Percentiles rank a stretch among this genome's conserved stretches.
Conservation (phyloP, 768 basidiomycete species). For the Mycena capillaripes region DNA sequence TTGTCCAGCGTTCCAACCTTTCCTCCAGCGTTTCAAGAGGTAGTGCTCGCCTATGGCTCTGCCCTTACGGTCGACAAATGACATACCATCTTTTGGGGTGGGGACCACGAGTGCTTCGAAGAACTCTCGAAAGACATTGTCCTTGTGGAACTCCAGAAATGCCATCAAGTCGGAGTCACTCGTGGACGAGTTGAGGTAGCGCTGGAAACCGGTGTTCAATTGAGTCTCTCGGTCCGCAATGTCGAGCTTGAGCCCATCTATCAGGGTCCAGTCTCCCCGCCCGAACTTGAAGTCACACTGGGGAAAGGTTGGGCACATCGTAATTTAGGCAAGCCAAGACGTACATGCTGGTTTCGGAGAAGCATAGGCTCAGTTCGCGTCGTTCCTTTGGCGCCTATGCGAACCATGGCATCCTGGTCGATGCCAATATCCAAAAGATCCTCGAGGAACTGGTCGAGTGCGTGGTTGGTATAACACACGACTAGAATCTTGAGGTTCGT, state of each 20-base stretch:
- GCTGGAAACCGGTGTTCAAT: slow-evolving; percentile 36
- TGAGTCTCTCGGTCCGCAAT: slow-evolving; percentile 33
- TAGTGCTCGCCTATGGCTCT: slow-evolving; percentile 51
- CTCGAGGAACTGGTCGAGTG: slow-evolving; percentile 77
- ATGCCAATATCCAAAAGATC: slow-evolving; percentile 74
- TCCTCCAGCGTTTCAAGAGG: slow-evolving; percentile 63
- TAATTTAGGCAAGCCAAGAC: no score
- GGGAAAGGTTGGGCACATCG: no score
- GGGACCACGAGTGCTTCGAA: slow-evolving; percentile 62
- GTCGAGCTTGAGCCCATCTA: slow-evolving; percentile 38
- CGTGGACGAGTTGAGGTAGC: not conserved
- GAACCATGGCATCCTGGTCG: slow-evolving; percentile 59
- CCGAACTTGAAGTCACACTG: no score
- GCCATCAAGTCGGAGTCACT: slow-evolving; percentile 51
- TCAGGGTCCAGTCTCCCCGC: slow-evolving; percentile 51
- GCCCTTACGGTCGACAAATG: slow-evolving; percentile 54
- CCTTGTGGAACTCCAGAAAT: slow-evolving; percentile 67
- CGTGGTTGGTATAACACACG: slow-evolving; percentile 82
- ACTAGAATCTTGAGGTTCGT: slow-evolving; percentile 71
- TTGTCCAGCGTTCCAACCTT: slow-evolving; percentile 59
- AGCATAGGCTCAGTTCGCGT: slow-evolving; percentile 58
- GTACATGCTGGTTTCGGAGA: slow-evolving; percentile 55
- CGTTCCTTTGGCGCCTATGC: slow-evolving; percentile 71
- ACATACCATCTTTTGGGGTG: slow-evolving; percentile 56
- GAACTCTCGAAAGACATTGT: slow-evolving; percentile 47